These are phyloP conservation scores for Pharnaceum exiguum DNA, from an alignment of 148 eudicot species.

Conservation along the genomic window DNA sequence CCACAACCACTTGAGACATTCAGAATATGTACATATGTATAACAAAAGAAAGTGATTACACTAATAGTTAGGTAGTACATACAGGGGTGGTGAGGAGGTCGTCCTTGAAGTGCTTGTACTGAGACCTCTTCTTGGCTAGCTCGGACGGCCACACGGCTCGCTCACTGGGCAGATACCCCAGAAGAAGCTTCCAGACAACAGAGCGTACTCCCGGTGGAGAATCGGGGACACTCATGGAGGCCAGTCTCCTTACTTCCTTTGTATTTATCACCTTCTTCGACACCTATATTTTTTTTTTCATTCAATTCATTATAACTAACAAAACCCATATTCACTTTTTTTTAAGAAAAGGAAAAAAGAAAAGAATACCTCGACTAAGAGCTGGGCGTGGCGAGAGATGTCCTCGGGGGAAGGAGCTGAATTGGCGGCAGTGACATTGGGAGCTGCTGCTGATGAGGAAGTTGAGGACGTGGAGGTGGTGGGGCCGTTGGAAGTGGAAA, in stretches of 20 bases:
- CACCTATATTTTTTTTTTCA: slow-evolving; percentile 28
- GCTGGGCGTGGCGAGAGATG: slow-evolving; percentile 72
- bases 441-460: background rate
- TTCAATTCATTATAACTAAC: background rate
- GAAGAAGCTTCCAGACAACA: slow-evolving; percentile 87
- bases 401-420: slow-evolving; percentile 41
- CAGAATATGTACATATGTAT: slow-evolving; percentile 18
- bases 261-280: slow-evolving; percentile 85
- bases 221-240: slow-evolving; percentile 85
- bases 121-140: slow-evolving; percentile 81
- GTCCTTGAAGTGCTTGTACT: slow-evolving; percentile 79
- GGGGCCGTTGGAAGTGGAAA: slow-evolving; percentile 3
- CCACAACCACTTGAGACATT: slow-evolving; percentile 74
- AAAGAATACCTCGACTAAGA: slow-evolving; percentile 62
- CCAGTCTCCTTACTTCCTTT: slow-evolving; percentile 77
- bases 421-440: background rate
- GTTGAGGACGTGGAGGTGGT: slow-evolving; percentile 16
- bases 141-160: slow-evolving; percentile 80
- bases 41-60: background rate
- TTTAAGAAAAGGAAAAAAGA: background rate
- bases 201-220: slow-evolving; percentile 80
- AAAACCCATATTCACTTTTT: background rate
- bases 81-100: slow-evolving; percentile 95
- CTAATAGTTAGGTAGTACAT: slow-evolving; percentile 22
- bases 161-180: slow-evolving; percentile 80